phyloP scores from a whole-genome alignment of 495 filamentous ascomycete genomes.

The Acidiella bohemica region DNA sequence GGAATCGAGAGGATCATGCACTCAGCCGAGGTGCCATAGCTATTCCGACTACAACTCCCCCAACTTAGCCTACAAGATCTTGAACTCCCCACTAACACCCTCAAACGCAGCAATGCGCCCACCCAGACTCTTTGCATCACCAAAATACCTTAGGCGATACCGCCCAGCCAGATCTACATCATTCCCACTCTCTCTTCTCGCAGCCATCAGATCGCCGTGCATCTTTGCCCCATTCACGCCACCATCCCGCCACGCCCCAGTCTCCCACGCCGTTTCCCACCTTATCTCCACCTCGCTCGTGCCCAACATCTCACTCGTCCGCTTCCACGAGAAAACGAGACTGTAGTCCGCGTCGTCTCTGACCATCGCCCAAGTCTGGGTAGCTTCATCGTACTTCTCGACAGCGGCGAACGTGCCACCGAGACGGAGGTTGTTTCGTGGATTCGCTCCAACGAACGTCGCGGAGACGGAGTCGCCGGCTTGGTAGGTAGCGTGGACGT shows the following conservation, averaged over 20 bases:
- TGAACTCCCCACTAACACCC: slow-evolving; percentile 57
- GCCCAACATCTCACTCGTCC: slow-evolving; percentile 55
- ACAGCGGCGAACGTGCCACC: slow-evolving; percentile 71
- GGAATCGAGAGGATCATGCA: too few species aligned
- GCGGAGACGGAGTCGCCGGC: slow-evolving; percentile 45
- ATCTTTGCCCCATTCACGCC: slow-evolving; percentile 13
- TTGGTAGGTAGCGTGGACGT: slow-evolving; percentile 42
- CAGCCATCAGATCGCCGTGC: slow-evolving; percentile 12
- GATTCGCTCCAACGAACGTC: slow-evolving; percentile 79
- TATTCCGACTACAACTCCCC: too few species aligned
- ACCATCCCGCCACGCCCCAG: slow-evolving; percentile 8
- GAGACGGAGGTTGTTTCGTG: slow-evolving; percentile 69
- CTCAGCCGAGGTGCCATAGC: too few species aligned
- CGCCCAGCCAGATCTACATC: slow-evolving; percentile 38
- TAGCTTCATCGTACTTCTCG: slow-evolving; percentile 44
- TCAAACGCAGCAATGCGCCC: slow-evolving; percentile 65
- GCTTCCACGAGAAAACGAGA: slow-evolving; percentile 66
- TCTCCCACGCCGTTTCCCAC: slow-evolving; percentile 49
- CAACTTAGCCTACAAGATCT: slow-evolving; percentile 32
- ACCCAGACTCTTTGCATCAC: slow-evolving; percentile 56
- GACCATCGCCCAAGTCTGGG: slow-evolving; percentile 46
- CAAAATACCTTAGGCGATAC: slow-evolving; percentile 77
- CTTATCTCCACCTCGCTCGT: slow-evolving; percentile 65
- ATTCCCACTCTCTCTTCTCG: neutral
- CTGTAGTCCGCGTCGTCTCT: slow-evolving; percentile 69